phyloP scores from a whole-genome alignment of 495 filamentous ascomycete genomes.

The Xylona heveae region DNA sequence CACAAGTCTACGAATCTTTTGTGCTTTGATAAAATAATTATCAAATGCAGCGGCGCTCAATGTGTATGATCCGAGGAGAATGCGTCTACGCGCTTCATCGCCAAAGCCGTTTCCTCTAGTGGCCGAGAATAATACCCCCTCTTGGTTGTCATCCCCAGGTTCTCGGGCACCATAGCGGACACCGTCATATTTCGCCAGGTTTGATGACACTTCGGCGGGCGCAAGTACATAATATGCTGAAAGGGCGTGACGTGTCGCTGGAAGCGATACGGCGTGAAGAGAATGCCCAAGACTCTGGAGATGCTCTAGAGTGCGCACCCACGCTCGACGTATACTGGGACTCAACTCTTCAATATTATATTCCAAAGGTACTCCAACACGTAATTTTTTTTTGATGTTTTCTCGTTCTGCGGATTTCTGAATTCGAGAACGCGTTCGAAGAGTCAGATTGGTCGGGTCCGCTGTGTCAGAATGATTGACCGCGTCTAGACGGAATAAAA shows the following conservation, averaged over 20 bases:
- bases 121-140: conserved; percentile 44
- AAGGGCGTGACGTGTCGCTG: conserved; percentile 63
- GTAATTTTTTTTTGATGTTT: neutral
- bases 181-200: conserved; percentile 94
- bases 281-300: conserved; percentile 42
- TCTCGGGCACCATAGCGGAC: conserved; percentile 58
- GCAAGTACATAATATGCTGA: conserved; percentile 91
- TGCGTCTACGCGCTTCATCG: conserved; percentile 62
- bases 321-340: conserved; percentile 40
- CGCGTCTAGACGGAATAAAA: conserved; percentile 12
- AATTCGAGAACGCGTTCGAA: conserved; percentile 26
- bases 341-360: conserved; percentile 78
- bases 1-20: conserved; percentile 67
- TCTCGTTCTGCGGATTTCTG: neutral
- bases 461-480: conserved; percentile 40
- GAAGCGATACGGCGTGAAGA: conserved; percentile 58
- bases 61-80: conserved; percentile 76
- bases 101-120: conserved; percentile 61
- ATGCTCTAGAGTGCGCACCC: conserved; percentile 33
- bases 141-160: conserved; percentile 14
- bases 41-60: conserved; percentile 80
- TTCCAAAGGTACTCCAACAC: conserved; percentile 60
- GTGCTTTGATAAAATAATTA: conserved; percentile 92
- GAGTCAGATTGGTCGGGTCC: conserved; percentile 58
- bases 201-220: conserved; percentile 86